Conservation (phyloP, 2,329 filamentous ascomycete genomes). For the Penicillium digitatum region DNA sequence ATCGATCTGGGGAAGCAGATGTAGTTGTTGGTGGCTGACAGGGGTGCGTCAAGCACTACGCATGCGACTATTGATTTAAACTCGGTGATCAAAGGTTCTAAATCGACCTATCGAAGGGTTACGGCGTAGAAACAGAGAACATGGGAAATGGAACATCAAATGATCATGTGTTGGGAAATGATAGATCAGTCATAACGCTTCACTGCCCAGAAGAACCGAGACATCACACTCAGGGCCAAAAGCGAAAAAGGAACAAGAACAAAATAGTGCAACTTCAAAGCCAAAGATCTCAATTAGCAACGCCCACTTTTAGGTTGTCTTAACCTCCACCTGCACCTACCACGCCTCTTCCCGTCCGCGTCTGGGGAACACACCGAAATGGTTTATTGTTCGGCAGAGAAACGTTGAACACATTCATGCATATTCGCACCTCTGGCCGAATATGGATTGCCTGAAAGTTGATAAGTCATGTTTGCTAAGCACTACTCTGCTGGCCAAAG, state of each 20-base stretch:
- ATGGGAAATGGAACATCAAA: background rate
- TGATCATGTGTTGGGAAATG: background rate
- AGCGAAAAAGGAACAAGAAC: background rate
- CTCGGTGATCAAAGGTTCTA: background rate
- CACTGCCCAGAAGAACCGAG: background rate
- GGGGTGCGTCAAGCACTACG: slow-evolving; percentile 2
- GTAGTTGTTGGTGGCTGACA: background rate
- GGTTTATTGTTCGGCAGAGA: background rate
- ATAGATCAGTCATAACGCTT: background rate
- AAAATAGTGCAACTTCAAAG: background rate
- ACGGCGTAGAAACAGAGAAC: too few species aligned
- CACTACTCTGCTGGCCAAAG: background rate
- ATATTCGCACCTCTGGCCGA: background rate
- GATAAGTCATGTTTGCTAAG: background rate
- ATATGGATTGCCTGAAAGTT: background rate
- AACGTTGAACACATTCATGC: background rate
- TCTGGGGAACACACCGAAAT: background rate
- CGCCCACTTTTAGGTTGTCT: background rate
- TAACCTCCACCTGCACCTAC: background rate
- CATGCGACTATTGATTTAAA: slow-evolving; percentile 11
- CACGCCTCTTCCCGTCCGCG: background rate
- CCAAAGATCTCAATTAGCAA: background rate
- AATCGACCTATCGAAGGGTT: background rate
- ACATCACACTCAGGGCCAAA: background rate
- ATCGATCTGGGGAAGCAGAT: background rate